Evolutionary conservation across 2,329 filamentous ascomycete species (phyloP).

Genomic region (Anthostomella pinea): DNA sequence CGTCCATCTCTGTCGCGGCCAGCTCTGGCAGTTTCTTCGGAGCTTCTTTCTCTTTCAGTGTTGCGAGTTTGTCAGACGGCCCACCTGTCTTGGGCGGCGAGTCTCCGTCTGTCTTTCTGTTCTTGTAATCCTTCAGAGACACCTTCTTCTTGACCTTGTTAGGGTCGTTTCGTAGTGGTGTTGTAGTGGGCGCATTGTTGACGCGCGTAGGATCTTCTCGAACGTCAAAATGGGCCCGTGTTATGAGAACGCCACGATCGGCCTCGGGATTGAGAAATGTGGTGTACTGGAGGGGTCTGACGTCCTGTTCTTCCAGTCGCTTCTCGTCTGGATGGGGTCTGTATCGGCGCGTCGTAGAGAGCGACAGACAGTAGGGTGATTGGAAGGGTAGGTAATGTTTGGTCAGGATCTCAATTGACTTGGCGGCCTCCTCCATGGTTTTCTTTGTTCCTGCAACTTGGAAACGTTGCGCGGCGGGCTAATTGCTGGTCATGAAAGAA

Average conservation of each 20-base stretch:
- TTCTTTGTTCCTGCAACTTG: constrained; percentile 33
- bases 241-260: constrained; percentile 56
- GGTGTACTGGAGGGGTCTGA: constrained; percentile 52
- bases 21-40: constrained; percentile 22
- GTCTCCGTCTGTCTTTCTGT: constrained; percentile 42
- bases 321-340: constrained; percentile 39
- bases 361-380: constrained; percentile 50
- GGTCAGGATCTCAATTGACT: constrained; percentile 52
- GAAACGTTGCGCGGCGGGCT: constrained; percentile 30
- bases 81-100: constrained; percentile 22
- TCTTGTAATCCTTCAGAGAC: constrained; percentile 59
- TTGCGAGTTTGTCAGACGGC: constrained; percentile 20
- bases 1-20: constrained; percentile 24
- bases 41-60: constrained; percentile 27
- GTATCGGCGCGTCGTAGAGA: constrained; percentile 47
- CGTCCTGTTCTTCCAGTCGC: constrained; percentile 48
- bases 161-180: constrained; percentile 24
- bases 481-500: constrained; percentile 29
- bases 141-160: constrained; percentile 51
- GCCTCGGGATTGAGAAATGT: constrained; percentile 53
- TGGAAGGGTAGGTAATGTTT: constrained; percentile 50
- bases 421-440: constrained; percentile 57
- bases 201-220: constrained; percentile 44
- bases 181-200: constrained; percentile 28
- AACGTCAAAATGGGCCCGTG: constrained; percentile 56